phyloP scores from a whole-genome alignment of 331 rosid genomes.

The Dryas integrifolia region DNA sequence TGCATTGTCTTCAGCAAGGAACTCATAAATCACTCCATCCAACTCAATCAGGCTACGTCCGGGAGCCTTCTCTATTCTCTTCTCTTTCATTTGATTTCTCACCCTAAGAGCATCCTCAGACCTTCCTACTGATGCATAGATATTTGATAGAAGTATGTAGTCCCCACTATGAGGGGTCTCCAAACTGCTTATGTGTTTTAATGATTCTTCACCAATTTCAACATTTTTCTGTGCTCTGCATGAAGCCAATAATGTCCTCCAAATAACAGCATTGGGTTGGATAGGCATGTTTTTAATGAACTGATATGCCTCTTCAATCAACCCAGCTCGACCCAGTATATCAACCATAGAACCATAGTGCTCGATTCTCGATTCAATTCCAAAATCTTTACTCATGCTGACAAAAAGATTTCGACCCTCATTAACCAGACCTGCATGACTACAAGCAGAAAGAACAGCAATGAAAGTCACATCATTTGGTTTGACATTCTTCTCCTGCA shows the following conservation, averaged over 20 bases:
- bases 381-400: slow-evolving; percentile 46
- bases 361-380: slow-evolving; percentile 54
- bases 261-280: slow-evolving; percentile 51
- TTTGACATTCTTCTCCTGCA: slow-evolving; percentile 41
- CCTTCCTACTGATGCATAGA: slow-evolving; percentile 50
- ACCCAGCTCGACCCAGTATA: slow-evolving; percentile 59
- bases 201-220: slow-evolving; percentile 49
- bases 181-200: slow-evolving; percentile 37
- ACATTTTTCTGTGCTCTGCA: slow-evolving; percentile 53
- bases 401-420: slow-evolving; percentile 51
- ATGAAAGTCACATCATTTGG: slow-evolving; percentile 63
- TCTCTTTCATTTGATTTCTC: slow-evolving; percentile 48
- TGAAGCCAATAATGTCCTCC: slow-evolving; percentile 73
- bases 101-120: slow-evolving; percentile 44
- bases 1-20: slow-evolving; percentile 50
- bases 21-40: slow-evolving; percentile 52
- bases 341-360: slow-evolving; percentile 75
- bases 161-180: slow-evolving; percentile 63
- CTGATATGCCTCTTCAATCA: slow-evolving; percentile 51
- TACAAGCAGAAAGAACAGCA: slow-evolving; percentile 50
- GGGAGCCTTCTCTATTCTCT: slow-evolving; percentile 51
- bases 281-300: slow-evolving; percentile 51
- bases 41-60: slow-evolving; percentile 63
- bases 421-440: slow-evolving; percentile 55
- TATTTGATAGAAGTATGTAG: slow-evolving; percentile 55